Evolutionary conservation across 1,284 basidiomycete species (phyloP), one percentile per base, ranked within the genome.

Genomic region (Erythrobasidium hasegawianum): DNA sequence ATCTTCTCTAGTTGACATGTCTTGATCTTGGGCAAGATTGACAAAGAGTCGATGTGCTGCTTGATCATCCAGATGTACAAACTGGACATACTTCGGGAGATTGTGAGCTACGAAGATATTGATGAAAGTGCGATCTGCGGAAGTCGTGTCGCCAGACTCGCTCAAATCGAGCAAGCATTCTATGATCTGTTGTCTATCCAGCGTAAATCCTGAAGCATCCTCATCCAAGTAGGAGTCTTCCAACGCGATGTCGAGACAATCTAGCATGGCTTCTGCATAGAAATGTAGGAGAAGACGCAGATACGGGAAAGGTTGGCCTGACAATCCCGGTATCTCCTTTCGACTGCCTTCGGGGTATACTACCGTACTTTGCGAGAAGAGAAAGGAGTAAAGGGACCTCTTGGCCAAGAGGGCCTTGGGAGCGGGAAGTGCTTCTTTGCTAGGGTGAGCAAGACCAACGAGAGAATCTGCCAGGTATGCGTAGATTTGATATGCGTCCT

Each of bases 101-200:
- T 97, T 99, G 66, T 94, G 87, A 0, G 96, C 90, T 66, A 97
- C 84, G 77, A 99, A 99, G 71, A 98, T 97, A 75, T 93, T 86
- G 56, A 95, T 82, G 77, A 98, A 90, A 1, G 88, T 90, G 57
- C 81, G 79, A 74, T 90, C 90, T 38, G 70, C 67, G 62, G 29
- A 24, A 0, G 84, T 79, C 27, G 90, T 75, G 26, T 71, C 66
- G 14, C 66, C 68, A 13, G 78, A 67, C 47, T 72, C 70, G 24
- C 57, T 22, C 47, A 81, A 81, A 5, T 83, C 78, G 11, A 87
- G 73, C 50, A 96, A 85, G 73, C 97, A 92, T 71, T 89, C 88
- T 72, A 96, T 81, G 67, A 97, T 87, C 56, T 87, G 82, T 64
- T 94, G 86, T 39, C 96, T 87, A 71, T 83, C 90, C 60, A 87